phyloP scores from a whole-genome alignment of 148 eudicot species.

The Heliosperma pusillum region DNA sequence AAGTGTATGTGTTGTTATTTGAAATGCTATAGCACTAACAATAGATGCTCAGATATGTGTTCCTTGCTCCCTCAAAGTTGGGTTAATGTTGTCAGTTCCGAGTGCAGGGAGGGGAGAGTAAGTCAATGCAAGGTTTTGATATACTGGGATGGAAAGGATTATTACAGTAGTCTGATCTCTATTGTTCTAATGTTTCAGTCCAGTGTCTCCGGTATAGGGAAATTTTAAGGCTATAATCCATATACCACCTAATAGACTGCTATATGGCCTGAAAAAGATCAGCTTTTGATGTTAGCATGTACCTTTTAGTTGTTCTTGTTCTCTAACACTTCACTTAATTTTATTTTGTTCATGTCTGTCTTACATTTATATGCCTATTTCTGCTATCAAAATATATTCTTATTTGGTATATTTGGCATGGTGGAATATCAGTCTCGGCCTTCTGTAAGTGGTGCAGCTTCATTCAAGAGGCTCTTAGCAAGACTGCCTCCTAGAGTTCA shows the following conservation, averaged over 20 bases:
- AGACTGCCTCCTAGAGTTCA: constrained; percentile 88
- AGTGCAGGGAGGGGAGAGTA: too few species aligned
- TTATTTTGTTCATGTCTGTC: neutral
- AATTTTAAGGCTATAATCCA: neutral
- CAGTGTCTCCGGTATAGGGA: too few species aligned
- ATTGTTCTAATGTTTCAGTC: too few species aligned
- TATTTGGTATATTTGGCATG: too few species aligned
- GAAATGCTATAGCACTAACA: too few species aligned
- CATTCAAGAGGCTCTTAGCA: constrained; percentile 80
- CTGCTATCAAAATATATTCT: too few species aligned
- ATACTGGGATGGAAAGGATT: too few species aligned
- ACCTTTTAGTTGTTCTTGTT: neutral
- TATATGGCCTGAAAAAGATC: neutral
- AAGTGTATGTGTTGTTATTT: neutral
- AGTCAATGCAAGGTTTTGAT: too few species aligned
- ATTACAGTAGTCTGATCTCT: too few species aligned
- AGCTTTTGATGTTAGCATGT: neutral
- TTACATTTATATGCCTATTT: constrained; percentile 4
- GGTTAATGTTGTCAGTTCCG: too few species aligned
- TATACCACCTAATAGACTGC: neutral
- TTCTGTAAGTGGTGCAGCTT: too few species aligned
- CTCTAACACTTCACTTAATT: neutral
- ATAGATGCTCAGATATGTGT: neutral
- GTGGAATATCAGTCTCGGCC: too few species aligned
- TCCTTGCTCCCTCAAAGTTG: neutral